Evolutionary conservation across 768 basidiomycete genomes (phyloP), one percentile per base, ranked within the genome.

Genomic region (Boletus edulis): DNA sequence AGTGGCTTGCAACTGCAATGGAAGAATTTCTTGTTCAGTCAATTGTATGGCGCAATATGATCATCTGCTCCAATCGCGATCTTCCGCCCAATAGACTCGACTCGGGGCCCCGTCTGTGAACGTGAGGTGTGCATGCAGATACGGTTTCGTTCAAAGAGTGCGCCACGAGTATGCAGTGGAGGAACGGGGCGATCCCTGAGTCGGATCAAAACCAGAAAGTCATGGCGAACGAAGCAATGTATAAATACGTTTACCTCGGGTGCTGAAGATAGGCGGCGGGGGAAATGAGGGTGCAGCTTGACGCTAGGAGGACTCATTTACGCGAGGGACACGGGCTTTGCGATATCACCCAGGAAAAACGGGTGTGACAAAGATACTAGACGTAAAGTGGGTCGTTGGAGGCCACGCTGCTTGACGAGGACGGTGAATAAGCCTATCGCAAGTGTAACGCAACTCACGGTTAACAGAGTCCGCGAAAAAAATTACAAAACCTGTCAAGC

Each of bases 301-400:
- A 54, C 44, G 32, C 59, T 31, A 49, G 38, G 46, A 51, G 49
- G 44, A 37, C 44, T 27, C 54, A 35, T 53, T 62, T 48, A 46
- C 32, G 53, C 56, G 60, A 56, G 51, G 49, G 29, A 48, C 49
- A 29, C 45, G 27, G 51, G 54, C 32, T 50, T 13, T 42, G 51
- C 40, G 31, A 49, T 51, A 53, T 54, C 50, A 43, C 58, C 63
- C 57, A 49, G 52, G 11, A 48, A 46, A 64, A 54, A 43, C 11
- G 45, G 45, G 29, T 47, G 40, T 32, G 40, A 62, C 62, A 50
- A 62, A 46, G 55, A 58, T 38, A 34, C 35, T 15, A 69, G 14
- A 67, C 66, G 66, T 67, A 67, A 67, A 59, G 15, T 55, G 59
- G 29, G 40, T 57, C 51, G 59, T 64, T 63, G 67, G 56, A 15